Base-by-base conservation (phyloP, 495 filamentous ascomycete genomes). In the Hypoxylon trugodes region DNA sequence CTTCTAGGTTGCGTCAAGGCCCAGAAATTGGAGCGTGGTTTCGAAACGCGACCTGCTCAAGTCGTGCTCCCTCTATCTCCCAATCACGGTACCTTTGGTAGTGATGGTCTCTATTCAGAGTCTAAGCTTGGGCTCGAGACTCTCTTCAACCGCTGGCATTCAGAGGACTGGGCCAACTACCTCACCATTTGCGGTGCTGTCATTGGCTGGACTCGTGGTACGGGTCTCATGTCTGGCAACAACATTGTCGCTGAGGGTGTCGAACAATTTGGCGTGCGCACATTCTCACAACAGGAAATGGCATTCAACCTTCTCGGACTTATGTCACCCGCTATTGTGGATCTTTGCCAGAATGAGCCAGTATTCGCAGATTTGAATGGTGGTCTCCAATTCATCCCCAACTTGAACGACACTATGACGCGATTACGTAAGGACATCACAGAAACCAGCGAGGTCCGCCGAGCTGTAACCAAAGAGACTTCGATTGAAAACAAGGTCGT, bases 251-350 rank as follows among this genome's bases (percentile, higher is more conserved):
- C 95, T 5, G 93, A 98, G 75, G 96, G 94, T 43, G 90, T 99
- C 50, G 95, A 99, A 79, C 90, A 89, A 62, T 93, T 94, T 69
- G 95, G 95, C 70, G 96, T 98, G 12, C 91, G 96, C 61, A 99
- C 95, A 3, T 99, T 99, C 80, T 97, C 94, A 13, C 96, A 98
- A 79, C 92, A 96, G 68, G 95, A 99, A 77, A 99, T 99, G 95
- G 95, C 95, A 2, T 98, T 99, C 84, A 99, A 98, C 76, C 79
- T 99, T 50, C 87, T 99, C 32, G 94, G 95, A 53, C 86, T 99
- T 42, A 97, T 99, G 95, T 87, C 94, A 3, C 92, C 95, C 6
- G 85, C 88, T 19, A 90, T 99, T 59, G 93, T 96, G 66, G 93
- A 98, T 70, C 86, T 99, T 25, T 98, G 96, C 81, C 95, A 99